Percentiles rank a stretch among this genome's conserved stretches.
Evolutionary conservation across 2,329 filamentous ascomycete genomes (phyloP).

Genomic region (Chalaropsis thielavioides): DNA sequence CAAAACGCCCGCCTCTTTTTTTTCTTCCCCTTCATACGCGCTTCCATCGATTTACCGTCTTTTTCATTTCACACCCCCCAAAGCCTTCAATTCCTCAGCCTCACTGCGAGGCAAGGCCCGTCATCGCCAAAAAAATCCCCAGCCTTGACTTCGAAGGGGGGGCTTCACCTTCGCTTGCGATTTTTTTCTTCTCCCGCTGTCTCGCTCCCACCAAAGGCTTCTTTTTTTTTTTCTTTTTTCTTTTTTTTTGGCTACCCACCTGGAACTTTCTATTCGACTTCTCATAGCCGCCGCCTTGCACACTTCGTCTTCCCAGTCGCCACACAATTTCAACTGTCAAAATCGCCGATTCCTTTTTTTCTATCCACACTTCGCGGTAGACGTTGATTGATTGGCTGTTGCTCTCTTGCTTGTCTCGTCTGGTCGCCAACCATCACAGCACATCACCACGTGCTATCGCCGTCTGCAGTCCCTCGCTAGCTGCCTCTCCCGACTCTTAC

Average conservation of each 20-base stretch:
- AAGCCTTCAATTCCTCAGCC: slow-evolving; percentile 1
- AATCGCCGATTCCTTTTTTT: no score
- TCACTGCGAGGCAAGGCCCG: not conserved
- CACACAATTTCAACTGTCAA: no score
- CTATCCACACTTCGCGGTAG: no score
- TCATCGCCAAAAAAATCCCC: slow-evolving; percentile 6
- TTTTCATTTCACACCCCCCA: not conserved
- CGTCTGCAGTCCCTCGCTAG: not conserved
- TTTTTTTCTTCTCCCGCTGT: not conserved
- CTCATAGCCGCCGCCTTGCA: not conserved
- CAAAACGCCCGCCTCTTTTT: not conserved
- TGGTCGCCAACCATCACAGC: not conserved
- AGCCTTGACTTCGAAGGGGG: slow-evolving; percentile 1
- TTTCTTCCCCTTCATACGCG: not conserved
- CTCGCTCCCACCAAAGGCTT: not conserved
- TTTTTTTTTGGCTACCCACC: not conserved
- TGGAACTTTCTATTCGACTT: slow-evolving; percentile 1
- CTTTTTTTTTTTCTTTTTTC: not conserved
- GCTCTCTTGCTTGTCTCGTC: not conserved
- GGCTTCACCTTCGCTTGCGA: not conserved
- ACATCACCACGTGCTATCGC: not conserved
- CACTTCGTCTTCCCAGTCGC: not conserved
- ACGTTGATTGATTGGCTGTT: no score
- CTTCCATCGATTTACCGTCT: not conserved
- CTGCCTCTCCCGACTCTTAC: not conserved